These are phyloP conservation scores for Lachnellula arida DNA, from an alignment of 2,329 filamentous ascomycete species.

Conservation along the genomic window DNA sequence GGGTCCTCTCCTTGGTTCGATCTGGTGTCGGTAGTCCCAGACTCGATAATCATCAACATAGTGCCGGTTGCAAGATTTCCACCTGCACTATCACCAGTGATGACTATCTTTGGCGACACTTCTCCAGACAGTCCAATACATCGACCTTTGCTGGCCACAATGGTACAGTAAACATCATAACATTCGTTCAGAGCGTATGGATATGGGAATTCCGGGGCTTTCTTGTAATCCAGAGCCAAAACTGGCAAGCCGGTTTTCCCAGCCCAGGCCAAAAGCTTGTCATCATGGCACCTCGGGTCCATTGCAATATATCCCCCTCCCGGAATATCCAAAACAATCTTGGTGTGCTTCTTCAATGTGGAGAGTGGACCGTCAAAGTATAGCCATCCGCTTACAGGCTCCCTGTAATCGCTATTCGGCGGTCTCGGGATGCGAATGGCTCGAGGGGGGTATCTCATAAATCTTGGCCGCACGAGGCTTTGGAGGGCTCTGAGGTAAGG, in stretches of 20 bases:
- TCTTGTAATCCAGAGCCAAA: conserved; percentile 85
- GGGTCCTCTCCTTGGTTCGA: conserved; percentile 52
- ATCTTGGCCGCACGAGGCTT: conserved; percentile 67
- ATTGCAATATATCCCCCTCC: conserved; percentile 96
- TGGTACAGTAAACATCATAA: conserved; percentile 76
- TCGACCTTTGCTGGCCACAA: conserved; percentile 66
- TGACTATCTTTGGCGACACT: conserved; percentile 60
- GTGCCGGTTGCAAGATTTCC: conserved; percentile 77
- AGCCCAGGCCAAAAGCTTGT: conserved; percentile 90
- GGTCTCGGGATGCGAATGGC: conserved; percentile 82
- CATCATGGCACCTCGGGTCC: conserved; percentile 90
- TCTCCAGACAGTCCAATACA: conserved; percentile 71
- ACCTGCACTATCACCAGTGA: conserved; percentile 77
- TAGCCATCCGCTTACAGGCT: conserved; percentile 80
- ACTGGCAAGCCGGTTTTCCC: conserved; percentile 84
- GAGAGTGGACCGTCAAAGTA: conserved; percentile 88
- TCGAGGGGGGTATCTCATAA: conserved; percentile 77
- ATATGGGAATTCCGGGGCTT: conserved; percentile 80
- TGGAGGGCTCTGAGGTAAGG: conserved; percentile 73
- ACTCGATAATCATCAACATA: conserved; percentile 85
- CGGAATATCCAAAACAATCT: conserved; percentile 82
- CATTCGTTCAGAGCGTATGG: conserved; percentile 84
- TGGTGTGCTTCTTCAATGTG: conserved; percentile 69
- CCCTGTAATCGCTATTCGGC: conserved; percentile 71
- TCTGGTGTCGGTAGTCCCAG: conserved; percentile 52